Evolutionary conservation across 2,329 filamentous ascomycete species (phyloP).

Genomic region (Teratosphaeria zuluensis): DNA sequence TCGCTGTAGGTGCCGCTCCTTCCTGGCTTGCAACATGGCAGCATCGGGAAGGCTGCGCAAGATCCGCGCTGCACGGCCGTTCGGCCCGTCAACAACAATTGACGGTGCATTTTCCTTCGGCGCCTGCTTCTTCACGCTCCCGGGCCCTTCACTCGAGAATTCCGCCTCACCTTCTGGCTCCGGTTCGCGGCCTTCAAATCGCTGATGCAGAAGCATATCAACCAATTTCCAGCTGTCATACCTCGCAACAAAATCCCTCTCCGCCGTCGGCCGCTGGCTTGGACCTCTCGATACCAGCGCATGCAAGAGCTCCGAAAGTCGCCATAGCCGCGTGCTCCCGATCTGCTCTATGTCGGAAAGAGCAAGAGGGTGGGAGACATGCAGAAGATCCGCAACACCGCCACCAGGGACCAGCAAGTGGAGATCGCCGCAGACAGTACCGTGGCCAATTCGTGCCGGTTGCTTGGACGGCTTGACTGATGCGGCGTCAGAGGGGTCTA

Average conservation of each 20-base stretch:
- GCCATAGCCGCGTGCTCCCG: background rate
- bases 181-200: background rate
- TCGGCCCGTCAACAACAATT: background rate
- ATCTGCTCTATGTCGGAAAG: background rate
- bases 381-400: background rate
- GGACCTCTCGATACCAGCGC: background rate
- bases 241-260: background rate
- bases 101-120: background rate
- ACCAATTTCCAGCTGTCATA: background rate
- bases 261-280: background rate
- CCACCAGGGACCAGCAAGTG: background rate
- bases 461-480: background rate
- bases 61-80: background rate
- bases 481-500: background rate
- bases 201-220: background rate
- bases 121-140: background rate
- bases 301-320: background rate
- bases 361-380: background rate
- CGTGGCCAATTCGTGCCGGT: background rate
- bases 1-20: background rate
- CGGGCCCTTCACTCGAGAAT: background rate
- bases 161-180: background rate
- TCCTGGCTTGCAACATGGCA: background rate
- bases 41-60: background rate
- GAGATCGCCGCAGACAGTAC: background rate